These are phyloP conservation scores for Pseudogymnoascus sp. DNA, from an alignment of 2,329 filamentous ascomycete species.

Conservation along the genomic window DNA sequence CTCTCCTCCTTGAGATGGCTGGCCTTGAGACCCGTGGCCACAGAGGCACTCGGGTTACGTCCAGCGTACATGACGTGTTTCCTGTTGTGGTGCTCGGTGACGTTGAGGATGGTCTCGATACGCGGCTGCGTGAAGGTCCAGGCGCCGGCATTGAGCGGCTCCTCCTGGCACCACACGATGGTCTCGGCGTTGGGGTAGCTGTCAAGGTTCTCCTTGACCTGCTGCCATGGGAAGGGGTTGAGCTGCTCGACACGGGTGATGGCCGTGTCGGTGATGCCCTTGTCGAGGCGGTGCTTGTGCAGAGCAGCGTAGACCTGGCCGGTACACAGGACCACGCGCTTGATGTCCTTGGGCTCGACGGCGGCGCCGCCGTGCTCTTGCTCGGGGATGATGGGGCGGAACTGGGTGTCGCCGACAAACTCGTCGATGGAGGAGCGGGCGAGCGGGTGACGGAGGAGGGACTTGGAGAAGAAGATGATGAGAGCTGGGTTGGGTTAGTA, in stretches of 20 bases:
- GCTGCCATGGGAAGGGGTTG: conserved; percentile 97
- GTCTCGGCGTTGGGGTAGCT: conserved; percentile 95
- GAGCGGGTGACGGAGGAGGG: conserved; percentile 85
- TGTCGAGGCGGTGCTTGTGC: conserved; percentile 79
- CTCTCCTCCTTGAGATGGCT: conserved; percentile 88
- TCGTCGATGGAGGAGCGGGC: conserved; percentile 85
- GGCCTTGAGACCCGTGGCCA: conserved; percentile 86
- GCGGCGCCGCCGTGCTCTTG: conserved; percentile 73
- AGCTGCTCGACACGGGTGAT: conserved; percentile 96
- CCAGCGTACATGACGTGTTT: conserved; percentile 98
- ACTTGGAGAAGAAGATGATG: conserved; percentile 97
- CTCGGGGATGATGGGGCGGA: conserved; percentile 94
- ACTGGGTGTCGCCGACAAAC: conserved; percentile 84
- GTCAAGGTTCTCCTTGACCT: conserved; percentile 93
- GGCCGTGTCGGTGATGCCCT: conserved; percentile 82
- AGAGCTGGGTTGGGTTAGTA: conserved; percentile 51
- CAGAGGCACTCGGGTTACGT: conserved; percentile 83
- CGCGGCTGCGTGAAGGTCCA: conserved; percentile 97
- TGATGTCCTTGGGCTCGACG: conserved; percentile 74
- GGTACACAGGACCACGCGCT: conserved; percentile 88
- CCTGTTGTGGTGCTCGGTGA: conserved; percentile 84
- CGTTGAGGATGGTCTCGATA: conserved; percentile 90
- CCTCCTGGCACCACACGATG: conserved; percentile 95
- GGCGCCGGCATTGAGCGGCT: conserved; percentile 92
- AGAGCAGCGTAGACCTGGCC: conserved; percentile 91